Percentiles rank a stretch among this genome's conserved stretches.
Conservation (phyloP, 352 stramenopile species). For the Globisporangium echinulatum region DNA sequence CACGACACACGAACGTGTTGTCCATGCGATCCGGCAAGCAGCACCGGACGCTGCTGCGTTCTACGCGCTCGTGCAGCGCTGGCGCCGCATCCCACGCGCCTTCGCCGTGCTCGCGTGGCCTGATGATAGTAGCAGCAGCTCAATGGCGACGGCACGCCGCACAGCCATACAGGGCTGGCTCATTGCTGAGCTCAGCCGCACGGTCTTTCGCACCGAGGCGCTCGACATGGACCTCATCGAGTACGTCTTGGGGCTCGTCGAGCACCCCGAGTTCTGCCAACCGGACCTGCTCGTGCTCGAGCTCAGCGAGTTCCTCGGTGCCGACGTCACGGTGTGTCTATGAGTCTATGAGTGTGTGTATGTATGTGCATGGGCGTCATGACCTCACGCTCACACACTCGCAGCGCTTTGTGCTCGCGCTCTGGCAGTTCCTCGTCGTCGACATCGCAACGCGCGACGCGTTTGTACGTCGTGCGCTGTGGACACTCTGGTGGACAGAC, state of each 20-base stretch:
- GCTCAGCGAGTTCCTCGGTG: conserved; percentile 63
- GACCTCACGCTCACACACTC: background rate
- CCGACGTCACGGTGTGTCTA: conserved; percentile 23
- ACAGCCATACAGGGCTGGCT: conserved; percentile 33
- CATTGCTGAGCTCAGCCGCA: conserved; percentile 33
- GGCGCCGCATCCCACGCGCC: conserved; percentile 36
- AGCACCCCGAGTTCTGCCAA: conserved; percentile 66
- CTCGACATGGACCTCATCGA: conserved; percentile 59
- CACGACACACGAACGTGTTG: conserved; percentile 13
- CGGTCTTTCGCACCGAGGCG: conserved; percentile 20
- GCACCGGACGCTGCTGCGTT: conserved; percentile 28
- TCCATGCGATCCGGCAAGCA: conserved; percentile 17
- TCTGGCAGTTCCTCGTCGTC: conserved; percentile 74
- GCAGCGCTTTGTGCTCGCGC: conserved; percentile 53
- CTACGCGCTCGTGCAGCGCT: conserved; percentile 35
- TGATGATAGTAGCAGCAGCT: background rate
- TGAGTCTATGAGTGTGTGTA: background rate
- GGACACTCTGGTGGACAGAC: background rate
- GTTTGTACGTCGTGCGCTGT: conserved; percentile 31
- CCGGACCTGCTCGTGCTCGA: conserved; percentile 58
- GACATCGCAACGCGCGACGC: conserved; percentile 44
- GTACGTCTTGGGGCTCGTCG: conserved; percentile 54
- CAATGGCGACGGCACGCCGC: conserved; percentile 1
- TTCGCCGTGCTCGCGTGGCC: conserved; percentile 33
- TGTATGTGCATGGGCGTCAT: background rate